Conservation (phyloP, 306 rosid genomes). For the Mimosa pudica region DNA sequence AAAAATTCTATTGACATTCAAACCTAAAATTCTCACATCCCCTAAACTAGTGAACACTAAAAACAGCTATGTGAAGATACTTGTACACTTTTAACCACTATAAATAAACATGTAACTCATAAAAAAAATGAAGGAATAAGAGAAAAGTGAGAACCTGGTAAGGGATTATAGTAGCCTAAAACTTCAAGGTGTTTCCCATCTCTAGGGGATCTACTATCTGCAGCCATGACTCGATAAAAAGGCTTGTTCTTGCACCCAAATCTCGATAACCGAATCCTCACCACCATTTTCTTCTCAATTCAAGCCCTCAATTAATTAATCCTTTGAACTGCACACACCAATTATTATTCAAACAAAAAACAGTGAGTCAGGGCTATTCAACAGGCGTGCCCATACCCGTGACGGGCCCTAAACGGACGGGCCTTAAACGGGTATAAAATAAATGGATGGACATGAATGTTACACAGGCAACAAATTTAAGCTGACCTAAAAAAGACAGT, state of each 20-base stretch:
- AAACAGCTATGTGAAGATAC: background rate
- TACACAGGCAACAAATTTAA: too few relatives aligned
- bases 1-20: background rate
- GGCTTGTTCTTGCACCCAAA: conserved; percentile 89
- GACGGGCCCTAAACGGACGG: too few relatives aligned
- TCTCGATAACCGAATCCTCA: conserved; percentile 78
- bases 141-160: conserved; percentile 58
- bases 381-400: too few relatives aligned
- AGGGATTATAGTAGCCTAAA: conserved; percentile 85
- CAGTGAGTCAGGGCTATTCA: too few relatives aligned
- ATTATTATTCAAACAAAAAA: too few relatives aligned
- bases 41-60: background rate
- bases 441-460: too few relatives aligned
- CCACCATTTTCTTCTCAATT: conserved; percentile 60
- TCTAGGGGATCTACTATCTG: conserved; percentile 90
- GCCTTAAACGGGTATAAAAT: too few relatives aligned
- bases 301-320: background rate
- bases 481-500: too few relatives aligned
- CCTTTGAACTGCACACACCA: background rate
- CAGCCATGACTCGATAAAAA: conserved; percentile 87
- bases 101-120: background rate
- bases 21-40: background rate
- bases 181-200: conserved; percentile 94
- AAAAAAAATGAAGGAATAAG: background rate
- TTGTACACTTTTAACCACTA: background rate